Conservation (phyloP, 495 filamentous ascomycete species). For the Cryomyces minteri region DNA sequence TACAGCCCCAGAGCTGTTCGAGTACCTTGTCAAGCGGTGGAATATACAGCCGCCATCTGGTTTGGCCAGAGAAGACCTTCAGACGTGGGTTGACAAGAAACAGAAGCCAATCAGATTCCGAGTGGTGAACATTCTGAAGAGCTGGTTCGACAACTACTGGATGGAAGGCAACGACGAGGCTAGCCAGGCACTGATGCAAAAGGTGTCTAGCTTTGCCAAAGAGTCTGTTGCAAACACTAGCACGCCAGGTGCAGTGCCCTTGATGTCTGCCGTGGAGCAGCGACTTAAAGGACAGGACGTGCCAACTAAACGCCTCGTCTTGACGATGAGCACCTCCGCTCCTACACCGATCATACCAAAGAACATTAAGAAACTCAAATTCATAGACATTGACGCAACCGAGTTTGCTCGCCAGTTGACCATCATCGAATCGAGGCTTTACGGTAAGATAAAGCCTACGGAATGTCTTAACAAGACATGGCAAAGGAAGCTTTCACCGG, state of each 20-base stretch:
- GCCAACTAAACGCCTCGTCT: constrained; percentile 69
- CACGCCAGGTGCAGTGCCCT: constrained; percentile 63
- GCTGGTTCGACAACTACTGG: constrained; percentile 96
- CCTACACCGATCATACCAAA: constrained; percentile 87
- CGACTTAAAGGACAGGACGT: constrained; percentile 72
- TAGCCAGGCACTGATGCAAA: constrained; percentile 66
- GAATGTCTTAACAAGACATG: constrained; percentile 97
- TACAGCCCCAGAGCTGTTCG: constrained; percentile 73
- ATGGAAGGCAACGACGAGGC: constrained; percentile 83
- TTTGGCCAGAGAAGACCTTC: constrained; percentile 53
- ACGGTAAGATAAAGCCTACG: constrained; percentile 84
- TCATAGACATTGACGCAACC: constrained; percentile 86
- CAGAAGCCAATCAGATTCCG: constrained; percentile 90
- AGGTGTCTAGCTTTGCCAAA: constrained; percentile 78
- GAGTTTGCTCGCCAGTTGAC: constrained; percentile 95
- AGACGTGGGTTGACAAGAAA: constrained; percentile 81
- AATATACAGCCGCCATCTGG: constrained; percentile 85
- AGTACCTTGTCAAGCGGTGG: constrained; percentile 79
- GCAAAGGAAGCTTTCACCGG: constrained; percentile 77
- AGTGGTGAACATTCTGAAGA: constrained; percentile 93
- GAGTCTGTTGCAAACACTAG: constrained; percentile 83
- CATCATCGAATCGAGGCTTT: constrained; percentile 87
- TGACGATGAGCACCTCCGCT: constrained; percentile 50
- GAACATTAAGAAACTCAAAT: constrained; percentile 99
- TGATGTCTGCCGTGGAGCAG: constrained; percentile 75